Conservation (phyloP, 371 early-diverging fungal species). For the Nematocida major region DNA sequence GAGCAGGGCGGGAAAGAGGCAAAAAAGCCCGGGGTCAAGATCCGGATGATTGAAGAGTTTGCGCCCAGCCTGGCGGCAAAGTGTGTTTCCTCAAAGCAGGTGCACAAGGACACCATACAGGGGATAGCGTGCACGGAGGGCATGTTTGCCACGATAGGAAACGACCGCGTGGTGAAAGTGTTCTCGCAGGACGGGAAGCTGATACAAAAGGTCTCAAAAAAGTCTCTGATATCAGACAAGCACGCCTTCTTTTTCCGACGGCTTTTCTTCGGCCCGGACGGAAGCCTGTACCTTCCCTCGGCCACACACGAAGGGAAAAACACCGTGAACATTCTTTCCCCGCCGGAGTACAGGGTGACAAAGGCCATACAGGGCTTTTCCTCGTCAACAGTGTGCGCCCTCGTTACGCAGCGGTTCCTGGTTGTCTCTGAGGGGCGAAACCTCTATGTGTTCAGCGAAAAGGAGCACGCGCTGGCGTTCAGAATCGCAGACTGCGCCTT, state of each 20-base stretch:
- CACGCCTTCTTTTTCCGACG: constrained; percentile 55
- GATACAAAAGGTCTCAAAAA: constrained; percentile 20
- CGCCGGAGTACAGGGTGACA: constrained; percentile 31
- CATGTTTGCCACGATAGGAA: constrained; percentile 48
- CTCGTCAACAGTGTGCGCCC: constrained; percentile 48
- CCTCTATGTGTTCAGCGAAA: constrained; percentile 55
- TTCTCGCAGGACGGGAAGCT: constrained; percentile 44
- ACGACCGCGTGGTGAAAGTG: constrained; percentile 54
- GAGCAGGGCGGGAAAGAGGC: background rate
- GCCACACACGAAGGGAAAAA: background rate
- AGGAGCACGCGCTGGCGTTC: background rate
- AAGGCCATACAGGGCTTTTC: constrained; percentile 56
- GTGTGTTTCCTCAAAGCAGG: constrained; percentile 28
- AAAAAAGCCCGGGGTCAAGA: background rate
- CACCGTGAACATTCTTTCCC: constrained; percentile 30
- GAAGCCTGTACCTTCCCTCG: constrained; percentile 47
- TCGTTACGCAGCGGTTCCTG: constrained; percentile 10
- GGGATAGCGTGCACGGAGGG: constrained; percentile 52
- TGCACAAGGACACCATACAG: constrained; percentile 55
- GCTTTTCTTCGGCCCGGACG: constrained; percentile 36
- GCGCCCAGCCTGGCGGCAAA: background rate
- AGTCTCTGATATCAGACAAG: constrained; percentile 25
- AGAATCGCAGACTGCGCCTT: constrained; percentile 59
- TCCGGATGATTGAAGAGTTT: background rate
- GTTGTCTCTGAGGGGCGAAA: constrained; percentile 50